Conservation (phyloP, 2,329 filamentous ascomycete genomes). For the Beauveria sp. region DNA sequence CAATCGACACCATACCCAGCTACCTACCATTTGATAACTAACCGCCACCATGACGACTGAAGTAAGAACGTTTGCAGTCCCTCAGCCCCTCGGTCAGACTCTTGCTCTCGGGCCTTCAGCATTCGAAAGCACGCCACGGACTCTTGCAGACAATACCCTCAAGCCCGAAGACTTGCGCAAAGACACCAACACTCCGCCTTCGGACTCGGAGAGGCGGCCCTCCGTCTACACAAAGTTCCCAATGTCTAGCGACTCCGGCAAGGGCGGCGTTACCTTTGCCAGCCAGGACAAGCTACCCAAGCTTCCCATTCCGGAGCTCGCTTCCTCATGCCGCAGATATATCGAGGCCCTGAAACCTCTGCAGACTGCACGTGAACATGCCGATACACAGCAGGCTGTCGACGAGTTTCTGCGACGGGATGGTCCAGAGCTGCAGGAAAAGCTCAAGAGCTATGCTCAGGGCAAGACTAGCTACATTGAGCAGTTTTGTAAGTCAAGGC, state of each 20-base stretch:
- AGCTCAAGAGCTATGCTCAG: slow-evolving; percentile 80
- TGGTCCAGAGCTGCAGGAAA: slow-evolving; percentile 79
- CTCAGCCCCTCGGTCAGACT: slow-evolving; percentile 65
- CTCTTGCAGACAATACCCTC: slow-evolving; percentile 15
- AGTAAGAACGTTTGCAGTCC: slow-evolving; percentile 44
- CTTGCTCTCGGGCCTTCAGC: slow-evolving; percentile 43
- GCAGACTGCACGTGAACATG: slow-evolving; percentile 72
- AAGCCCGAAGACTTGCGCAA: slow-evolving; percentile 4
- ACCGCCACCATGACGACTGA: slow-evolving; percentile 27
- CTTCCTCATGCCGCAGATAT: slow-evolving; percentile 71
- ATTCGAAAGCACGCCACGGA: slow-evolving; percentile 12
- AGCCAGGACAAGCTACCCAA: slow-evolving; percentile 84
- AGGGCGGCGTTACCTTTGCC: slow-evolving; percentile 78
- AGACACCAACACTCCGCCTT: not conserved
- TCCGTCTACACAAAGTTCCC: slow-evolving; percentile 34
- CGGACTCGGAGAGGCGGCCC: slow-evolving; percentile 6
- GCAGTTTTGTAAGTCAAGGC: slow-evolving; percentile 74
- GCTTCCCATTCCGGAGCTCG: slow-evolving; percentile 85
- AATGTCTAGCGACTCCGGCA: slow-evolving; percentile 47
- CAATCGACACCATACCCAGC: not conserved
- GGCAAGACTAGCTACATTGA: slow-evolving; percentile 96
- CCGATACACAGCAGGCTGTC: slow-evolving; percentile 72
- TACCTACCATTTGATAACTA: slow-evolving; percentile 16
- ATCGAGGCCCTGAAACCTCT: slow-evolving; percentile 71
- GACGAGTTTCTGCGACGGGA: slow-evolving; percentile 75